A percentile compares a stretch with the other conserved stretches of the same genome.
Evolutionary conservation across 805 yeast genomes (phyloP).

Genomic region (Suhomyces xylopsoci): DNA sequence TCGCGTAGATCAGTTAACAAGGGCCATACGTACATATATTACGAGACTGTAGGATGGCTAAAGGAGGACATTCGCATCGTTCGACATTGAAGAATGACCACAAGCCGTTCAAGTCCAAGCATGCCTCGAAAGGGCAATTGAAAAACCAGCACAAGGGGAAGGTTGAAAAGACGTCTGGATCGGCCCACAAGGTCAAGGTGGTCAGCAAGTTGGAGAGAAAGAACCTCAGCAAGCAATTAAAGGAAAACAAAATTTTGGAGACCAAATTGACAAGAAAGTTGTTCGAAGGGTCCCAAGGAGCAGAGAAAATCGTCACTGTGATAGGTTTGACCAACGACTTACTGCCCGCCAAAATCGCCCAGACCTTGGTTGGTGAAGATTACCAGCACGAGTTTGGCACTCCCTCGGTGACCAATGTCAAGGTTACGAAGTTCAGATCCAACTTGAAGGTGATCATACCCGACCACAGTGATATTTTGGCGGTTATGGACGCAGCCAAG

Average conservation of each 20-base stretch:
- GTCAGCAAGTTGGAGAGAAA: constrained; percentile 62
- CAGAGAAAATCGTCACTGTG: constrained; percentile 79
- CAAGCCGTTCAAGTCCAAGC: constrained; percentile 88
- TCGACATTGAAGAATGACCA: constrained; percentile 79
- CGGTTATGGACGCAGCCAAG: constrained; percentile 81
- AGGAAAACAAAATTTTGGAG: constrained; percentile 64
- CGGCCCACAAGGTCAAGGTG: constrained; percentile 31
- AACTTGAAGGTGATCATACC: constrained; percentile 73
- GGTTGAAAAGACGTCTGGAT: constrained; percentile 61
- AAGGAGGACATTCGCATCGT: constrained; percentile 73
- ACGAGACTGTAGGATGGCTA: constrained; percentile 39
- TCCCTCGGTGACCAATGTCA: constrained; percentile 52
- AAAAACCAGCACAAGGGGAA: constrained; percentile 83
- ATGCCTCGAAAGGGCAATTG: constrained; percentile 82
- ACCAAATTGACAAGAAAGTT: constrained; percentile 59
- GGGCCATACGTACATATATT: too few relatives aligned
- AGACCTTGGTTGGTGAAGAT: constrained; percentile 44
- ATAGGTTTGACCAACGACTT: constrained; percentile 77
- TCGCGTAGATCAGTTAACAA: neutral
- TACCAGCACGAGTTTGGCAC: constrained; percentile 23
- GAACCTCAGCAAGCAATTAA: constrained; percentile 74
- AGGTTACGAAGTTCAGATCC: constrained; percentile 67
- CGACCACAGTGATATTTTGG: constrained; percentile 59
- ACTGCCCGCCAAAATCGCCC: constrained; percentile 52
- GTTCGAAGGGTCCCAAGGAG: constrained; percentile 78